Conservation (phyloP, 202 grass and related monocot species). For the Setaria italica region DNA sequence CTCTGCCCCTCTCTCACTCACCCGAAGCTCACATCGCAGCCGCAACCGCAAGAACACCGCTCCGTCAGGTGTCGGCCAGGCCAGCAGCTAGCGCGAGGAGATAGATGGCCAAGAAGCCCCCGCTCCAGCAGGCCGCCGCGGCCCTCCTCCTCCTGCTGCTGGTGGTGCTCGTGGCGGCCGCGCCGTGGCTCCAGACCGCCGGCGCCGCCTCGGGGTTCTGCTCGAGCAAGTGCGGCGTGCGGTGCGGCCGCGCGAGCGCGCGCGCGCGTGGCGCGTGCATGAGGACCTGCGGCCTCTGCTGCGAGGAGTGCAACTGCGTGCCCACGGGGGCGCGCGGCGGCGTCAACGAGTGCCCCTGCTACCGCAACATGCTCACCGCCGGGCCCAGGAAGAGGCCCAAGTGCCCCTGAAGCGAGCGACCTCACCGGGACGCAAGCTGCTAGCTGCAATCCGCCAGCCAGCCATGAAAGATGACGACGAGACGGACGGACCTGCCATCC, state of each 20-base stretch:
- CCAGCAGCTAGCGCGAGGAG: neutral
- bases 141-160: conserved; percentile 34
- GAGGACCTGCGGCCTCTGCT: conserved; percentile 70
- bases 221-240: conserved; percentile 68
- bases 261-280: conserved; percentile 60
- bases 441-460: neutral
- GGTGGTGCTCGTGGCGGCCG: conserved; percentile 38
- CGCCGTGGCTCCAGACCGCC: conserved; percentile 42
- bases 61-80: neutral
- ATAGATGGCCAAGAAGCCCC: conserved; percentile 36
- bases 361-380: conserved; percentile 81
- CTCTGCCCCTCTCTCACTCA: no score
- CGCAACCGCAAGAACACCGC: neutral
- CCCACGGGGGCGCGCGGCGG: conserved; percentile 54
- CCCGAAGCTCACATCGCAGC: neutral
- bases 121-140: neutral
- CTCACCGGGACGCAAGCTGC: no score
- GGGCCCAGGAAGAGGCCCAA: conserved; percentile 67
- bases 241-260: conserved; percentile 55
- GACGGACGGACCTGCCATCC: neutral
- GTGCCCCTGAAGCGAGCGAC: conserved; percentile 57
- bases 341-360: conserved; percentile 88
- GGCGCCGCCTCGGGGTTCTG: conserved; percentile 70
- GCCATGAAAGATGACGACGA: no score
- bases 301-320: conserved; percentile 85